Evolutionary conservation across 2,329 filamentous ascomycete species (phyloP), one percentile per base, ranked within the genome.

Genomic region (Plenodomus lindquistii): DNA sequence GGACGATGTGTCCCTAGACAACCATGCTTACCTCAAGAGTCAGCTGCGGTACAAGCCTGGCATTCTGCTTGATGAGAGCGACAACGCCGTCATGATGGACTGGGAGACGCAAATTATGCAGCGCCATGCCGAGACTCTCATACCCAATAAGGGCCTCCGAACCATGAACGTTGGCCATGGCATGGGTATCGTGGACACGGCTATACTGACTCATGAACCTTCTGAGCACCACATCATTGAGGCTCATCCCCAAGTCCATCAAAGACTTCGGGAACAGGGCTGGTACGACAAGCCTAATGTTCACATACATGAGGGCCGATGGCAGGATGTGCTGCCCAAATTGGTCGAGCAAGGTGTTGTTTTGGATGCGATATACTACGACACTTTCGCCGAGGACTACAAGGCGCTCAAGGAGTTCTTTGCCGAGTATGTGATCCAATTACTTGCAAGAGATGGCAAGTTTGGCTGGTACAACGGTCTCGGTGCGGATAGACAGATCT

Each of bases 11-110:
- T 70, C 65, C 1, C 42, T 65, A 17, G 69, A 72, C 50, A 77
- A 77, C 61, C 73, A 71, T 45, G 72, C 73, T 19, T 72, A 71
- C 37, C 57, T 72, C 16, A 66, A 62, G 42, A 63, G 57, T 9
- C 60, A 71, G 40, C 48, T 71, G 16, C 50, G 67, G 21, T 71
- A 71, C 60, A 65, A 65, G 45, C 59, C 62, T 2, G 65, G 63
- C 0, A 71, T 71, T 19, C 81, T 94, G 2, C 80, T 94, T 6
- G 89, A 94, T 66, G 79, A 83, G 3, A 83, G 85, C 55, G 81
- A 85, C 53, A 96, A 96, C 69, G 90, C 89, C 43, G 89, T 96
- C 38, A 96, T 96, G 91, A 96, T 96, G 91, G 82, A 86, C 34
- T 96, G 91, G 91, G 91, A 96, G 73, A 88, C 86, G 2, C 84